Percentiles rank a stretch among this genome's conserved stretches.
phyloP scores from a whole-genome alignment of 1,284 basidiomycete species.

The Heterobasidion annosum region DNA sequence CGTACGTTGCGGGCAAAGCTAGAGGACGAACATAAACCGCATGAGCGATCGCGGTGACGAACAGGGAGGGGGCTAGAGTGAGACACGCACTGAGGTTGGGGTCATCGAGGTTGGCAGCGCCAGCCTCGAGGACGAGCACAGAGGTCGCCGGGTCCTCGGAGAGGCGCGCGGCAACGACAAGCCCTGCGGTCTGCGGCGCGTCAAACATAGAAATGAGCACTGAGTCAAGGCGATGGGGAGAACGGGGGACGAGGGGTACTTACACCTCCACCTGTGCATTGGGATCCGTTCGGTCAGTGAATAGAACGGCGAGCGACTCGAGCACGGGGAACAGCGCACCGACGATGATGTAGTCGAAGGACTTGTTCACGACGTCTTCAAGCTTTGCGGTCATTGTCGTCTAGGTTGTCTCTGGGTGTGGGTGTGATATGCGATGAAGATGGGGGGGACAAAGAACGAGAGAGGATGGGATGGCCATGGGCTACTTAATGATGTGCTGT shows the following conservation, averaged over 20 bases:
- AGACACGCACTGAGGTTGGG: conserved; percentile 15
- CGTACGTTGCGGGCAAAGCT: conserved; percentile 1
- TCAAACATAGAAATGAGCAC: background rate
- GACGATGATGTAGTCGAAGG: conserved; percentile 15
- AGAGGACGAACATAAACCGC: background rate
- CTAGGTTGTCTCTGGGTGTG: too few relatives aligned
- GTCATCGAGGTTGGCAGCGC: conserved; percentile 22
- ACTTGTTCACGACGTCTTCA: conserved; percentile 6
- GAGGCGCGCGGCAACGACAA: conserved; percentile 15
- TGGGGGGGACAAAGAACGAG: too few relatives aligned
- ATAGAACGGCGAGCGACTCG: background rate
- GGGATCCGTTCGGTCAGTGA: background rate
- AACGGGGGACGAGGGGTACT: background rate
- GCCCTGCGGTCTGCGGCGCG: conserved; percentile 10
- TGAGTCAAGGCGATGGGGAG: background rate
- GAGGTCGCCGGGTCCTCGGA: conserved; percentile 14
- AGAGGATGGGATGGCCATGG: too few relatives aligned
- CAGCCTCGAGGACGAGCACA: conserved; percentile 31
- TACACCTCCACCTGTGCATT: background rate
- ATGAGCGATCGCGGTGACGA: background rate
- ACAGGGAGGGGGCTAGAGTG: background rate
- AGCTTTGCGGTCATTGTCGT: background rate
- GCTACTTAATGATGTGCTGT: too few relatives aligned
- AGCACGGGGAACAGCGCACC: conserved; percentile 4
- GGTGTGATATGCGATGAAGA: too few relatives aligned